Evolutionary conservation across 2,329 filamentous ascomycete genomes (phyloP).

Genomic region (Botrytis deweyae): DNA sequence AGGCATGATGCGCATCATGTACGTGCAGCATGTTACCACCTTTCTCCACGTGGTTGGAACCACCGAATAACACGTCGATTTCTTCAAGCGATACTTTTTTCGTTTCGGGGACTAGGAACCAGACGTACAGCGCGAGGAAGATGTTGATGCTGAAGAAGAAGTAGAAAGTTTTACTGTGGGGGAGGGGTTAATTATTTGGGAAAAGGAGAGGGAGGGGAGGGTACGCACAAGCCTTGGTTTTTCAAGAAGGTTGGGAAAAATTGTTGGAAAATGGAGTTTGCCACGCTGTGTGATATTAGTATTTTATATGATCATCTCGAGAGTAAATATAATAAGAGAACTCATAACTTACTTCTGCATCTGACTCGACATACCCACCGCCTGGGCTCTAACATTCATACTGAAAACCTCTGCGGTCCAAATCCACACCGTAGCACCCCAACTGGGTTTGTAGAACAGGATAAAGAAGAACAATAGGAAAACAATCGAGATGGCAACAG

Average conservation of each 20-base stretch:
- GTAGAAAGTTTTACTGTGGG: conserved; percentile 43
- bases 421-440: conserved; percentile 70
- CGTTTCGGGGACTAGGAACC: conserved; percentile 64
- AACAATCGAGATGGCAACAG: conserved; percentile 64
- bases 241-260: conserved; percentile 20
- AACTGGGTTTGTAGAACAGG: conserved; percentile 67
- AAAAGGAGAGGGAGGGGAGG: background rate
- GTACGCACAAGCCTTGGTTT: conserved; percentile 15
- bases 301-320: background rate
- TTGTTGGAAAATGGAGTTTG: conserved; percentile 18
- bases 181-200: background rate
- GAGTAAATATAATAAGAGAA: too few relatives aligned
- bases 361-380: conserved; percentile 58
- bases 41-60: conserved; percentile 19
- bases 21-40: conserved; percentile 1
- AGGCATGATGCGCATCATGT: conserved; percentile 11
- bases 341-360: conserved; percentile 13
- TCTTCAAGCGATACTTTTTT: conserved; percentile 63
- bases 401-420: conserved; percentile 68
- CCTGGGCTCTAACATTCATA: conserved; percentile 69
- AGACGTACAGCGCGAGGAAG: conserved; percentile 54
- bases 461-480: conserved; percentile 67
- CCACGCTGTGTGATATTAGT: background rate
- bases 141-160: conserved; percentile 59
- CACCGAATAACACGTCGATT: conserved; percentile 61